Base-by-base conservation (phyloP, 495 filamentous ascomycete genomes). In the Barbatosphaeria neglecta region DNA sequence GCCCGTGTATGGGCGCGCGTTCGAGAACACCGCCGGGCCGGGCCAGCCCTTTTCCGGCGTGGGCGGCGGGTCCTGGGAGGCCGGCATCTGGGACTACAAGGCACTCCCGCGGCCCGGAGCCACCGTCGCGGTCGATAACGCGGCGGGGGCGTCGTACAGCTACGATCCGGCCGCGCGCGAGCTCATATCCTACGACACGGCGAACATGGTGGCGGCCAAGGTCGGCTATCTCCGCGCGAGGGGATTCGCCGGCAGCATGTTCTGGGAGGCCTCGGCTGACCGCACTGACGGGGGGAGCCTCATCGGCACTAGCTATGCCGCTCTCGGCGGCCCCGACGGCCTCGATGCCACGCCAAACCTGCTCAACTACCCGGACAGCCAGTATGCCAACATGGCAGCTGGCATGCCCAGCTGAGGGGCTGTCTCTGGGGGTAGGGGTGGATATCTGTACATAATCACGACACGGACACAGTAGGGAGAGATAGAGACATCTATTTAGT, bases 181-280 rank as follows among this genome's bases (percentile, higher is more conserved):
- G 53, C 71, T 94, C 57, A 64, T 96, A 13, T 77, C 73, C 44
- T 96, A 84, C 58, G 90, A 95, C 53, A 87, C 75, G 8, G 67
- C 71, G 0, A 69, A 74, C 9, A 74, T 83, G 52, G 70, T 82
- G 0, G 55, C 60, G 41, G 24, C 50, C 37, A 96, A 95, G 70
- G 80, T 77, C 5, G 56, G 57, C 9, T 95, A 83, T 55, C 68
- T 90, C 45, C 70, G 71, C 59, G 48, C 64, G 33, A 67, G 69
- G 48, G 75, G 77, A 1, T 69, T 95, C 3, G 87, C 80, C 1
- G 88, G 90, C 19, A 78, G 73, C 3, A 94, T 95, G 87, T 95
- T 85, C 76, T 96, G 90, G 88, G 89, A 95, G 65, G 80, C 77
- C 31, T 87, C 80, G 49, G 79, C 70, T 11, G 90, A 95, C 63